Base-by-base conservation (phyloP, 2,329 filamentous ascomycete genomes). In the Nannizziopsis barbatae region DNA sequence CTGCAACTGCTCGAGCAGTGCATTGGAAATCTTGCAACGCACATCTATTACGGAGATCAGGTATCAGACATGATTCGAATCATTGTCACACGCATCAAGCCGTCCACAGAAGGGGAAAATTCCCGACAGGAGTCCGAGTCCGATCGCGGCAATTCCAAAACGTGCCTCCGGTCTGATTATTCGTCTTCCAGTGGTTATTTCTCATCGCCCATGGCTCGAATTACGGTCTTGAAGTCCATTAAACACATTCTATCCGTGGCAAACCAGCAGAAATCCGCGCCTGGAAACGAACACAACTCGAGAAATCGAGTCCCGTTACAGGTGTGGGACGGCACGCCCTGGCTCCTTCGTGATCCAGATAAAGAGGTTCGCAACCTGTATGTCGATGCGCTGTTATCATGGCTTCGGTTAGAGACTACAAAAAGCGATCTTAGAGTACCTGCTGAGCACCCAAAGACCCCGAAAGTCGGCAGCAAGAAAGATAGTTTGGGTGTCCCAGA, bases 11-110 rank as follows among this genome's bases (percentile, higher is more conserved):
- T 96, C 12, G 83, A 92, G 62, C 75, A 78, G 56, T 94, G 86
- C 66, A 88, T 95, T 52, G 87, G 87, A n/a, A 80, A 89, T 62
- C 72, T 98, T 22, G 88, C 89, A 2, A 95, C 86, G 0, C 92
- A 98, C 61, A 82, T 95, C 30, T 98, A 98, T 70, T 98, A 98
- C 63, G 86, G 86, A 1, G 90, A 96, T 58, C 92, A 98, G 65
- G 86, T 96, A 48, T 81, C 85, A 1, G 92, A 98, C 65, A 95
- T 96, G 87, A 80, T 95, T 45, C 77, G 81, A 15, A 80, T 86
- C 0, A 82, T 96, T 39, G 70, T 96, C 12, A 70, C 77, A 27
- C 82, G 87, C 15, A 73, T 96, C 27, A 92, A 85, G 64, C 86
- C 88, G 2, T 69, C 71, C 35, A 69, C 73, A 2, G 68, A 70